Base-by-base conservation (phyloP, 306 rosid species). In the Herpetospermum pedunculosum region DNA sequence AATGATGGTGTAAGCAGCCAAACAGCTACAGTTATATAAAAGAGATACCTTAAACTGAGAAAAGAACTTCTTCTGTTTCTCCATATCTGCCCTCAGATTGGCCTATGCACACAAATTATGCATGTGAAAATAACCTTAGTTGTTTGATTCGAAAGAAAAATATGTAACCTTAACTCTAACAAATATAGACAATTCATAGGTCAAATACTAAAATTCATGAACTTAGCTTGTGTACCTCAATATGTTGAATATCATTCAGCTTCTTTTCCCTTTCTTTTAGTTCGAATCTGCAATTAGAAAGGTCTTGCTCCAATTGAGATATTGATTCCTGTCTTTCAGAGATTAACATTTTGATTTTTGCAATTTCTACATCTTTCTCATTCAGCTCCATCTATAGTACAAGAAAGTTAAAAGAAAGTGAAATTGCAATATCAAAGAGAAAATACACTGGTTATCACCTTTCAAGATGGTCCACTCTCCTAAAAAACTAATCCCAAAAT, bases 221-320 rank as follows among this genome's bases (percentile, higher is more conserved):
- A 44, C 40, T 58, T n/a, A 50, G 16, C 37, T 29, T 75, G 10
- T n/a, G 8, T 75, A 94, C 99, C 96, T 94, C 97, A 76, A 35
- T 70, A 57, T 82, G 89, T 69, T 76, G 68, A 70, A 73, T 65
- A 5, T 84, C 96, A 43, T 82, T 87, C 78, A 91, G 76, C 80
- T 77, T 89, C 81, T 81, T 94, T 73, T 91, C 99, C 60, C 74
- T 85, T 77, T 87, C 95, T 38, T 34, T 63, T 78, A 94, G 85
- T 70, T 91, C 92, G 15, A 16, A 47, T 78, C 81, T 87, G 84
- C 87, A 80, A 74, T 80, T 91, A 9, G 90, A 84, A 78, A 91
- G 86, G 77, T 87, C 92, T 62, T 77, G 84, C 85, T 91, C 96
- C 62, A 94, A 59, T 70, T 57, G 83, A 23, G 88, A 84, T 73